phyloP scores from a whole-genome alignment of 2,329 filamentous ascomycete genomes.

The Aspergillus fijiensis region DNA sequence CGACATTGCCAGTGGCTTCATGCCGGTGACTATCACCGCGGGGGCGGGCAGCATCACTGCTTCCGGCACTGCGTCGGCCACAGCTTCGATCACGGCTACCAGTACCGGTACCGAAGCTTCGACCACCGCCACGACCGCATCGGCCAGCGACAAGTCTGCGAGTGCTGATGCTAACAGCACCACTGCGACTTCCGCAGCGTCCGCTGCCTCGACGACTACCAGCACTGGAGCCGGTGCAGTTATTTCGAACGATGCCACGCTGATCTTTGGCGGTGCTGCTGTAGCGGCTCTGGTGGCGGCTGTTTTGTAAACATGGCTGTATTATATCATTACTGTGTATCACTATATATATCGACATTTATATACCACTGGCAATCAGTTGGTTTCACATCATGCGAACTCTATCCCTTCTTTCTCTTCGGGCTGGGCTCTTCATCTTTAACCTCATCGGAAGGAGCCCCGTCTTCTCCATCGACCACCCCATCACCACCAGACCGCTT shows the following conservation, averaged over 20 bases:
- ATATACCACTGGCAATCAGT: not conserved
- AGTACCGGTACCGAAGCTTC: not conserved
- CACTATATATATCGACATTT: not conserved
- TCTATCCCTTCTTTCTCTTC: not conserved
- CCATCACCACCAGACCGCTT: not conserved
- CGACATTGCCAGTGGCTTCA: slow-evolving; percentile 7
- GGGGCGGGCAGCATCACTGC: slow-evolving; percentile 9
- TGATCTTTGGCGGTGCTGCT: slow-evolving; percentile 12
- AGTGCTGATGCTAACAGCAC: not conserved
- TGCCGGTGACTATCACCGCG: slow-evolving; percentile 26
- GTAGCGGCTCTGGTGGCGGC: slow-evolving; percentile 1
- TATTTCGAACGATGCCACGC: not conserved
- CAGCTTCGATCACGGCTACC: not conserved
- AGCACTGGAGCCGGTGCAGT: slow-evolving; percentile 11
- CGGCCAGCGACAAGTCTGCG: not conserved
- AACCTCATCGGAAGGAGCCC: not conserved
- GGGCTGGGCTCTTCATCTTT: not conserved
- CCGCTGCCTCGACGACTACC: not conserved
- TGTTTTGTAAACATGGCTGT: not conserved
- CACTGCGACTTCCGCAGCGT: not conserved
- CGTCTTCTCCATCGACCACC: not conserved
- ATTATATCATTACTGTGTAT: not conserved
- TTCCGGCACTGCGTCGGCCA: not conserved
- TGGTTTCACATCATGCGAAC: not conserved
- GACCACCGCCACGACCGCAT: not conserved